Evolutionary conservation across 2,329 filamentous ascomycete genomes (phyloP).

Genomic region (Chaetomium strumarium): DNA sequence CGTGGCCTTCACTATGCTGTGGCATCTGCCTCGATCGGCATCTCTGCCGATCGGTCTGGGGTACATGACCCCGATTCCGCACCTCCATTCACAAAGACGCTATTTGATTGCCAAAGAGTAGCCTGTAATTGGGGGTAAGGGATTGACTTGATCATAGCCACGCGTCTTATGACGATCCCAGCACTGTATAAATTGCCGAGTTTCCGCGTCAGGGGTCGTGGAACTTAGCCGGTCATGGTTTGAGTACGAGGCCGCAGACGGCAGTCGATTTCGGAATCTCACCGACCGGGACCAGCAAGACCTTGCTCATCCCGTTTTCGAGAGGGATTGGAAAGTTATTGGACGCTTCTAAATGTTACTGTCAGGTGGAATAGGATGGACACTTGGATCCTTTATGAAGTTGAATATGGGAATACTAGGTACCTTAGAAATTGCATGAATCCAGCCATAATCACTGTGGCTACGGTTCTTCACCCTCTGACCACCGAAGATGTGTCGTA

Average conservation of each 20-base stretch:
- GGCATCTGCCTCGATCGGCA: not conserved
- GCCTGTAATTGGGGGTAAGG: not conserved
- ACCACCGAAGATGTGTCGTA: too few relatives aligned
- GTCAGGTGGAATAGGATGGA: too few relatives aligned
- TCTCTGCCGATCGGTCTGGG: not conserved
- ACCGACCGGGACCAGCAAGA: too few relatives aligned
- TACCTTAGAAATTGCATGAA: too few relatives aligned
- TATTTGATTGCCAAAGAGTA: not conserved
- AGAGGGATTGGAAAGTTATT: too few relatives aligned
- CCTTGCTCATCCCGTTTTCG: too few relatives aligned
- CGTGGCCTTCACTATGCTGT: too few relatives aligned
- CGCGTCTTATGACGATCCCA: not conserved
- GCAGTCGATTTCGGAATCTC: not conserved
- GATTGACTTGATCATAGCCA: not conserved
- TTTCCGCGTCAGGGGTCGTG: not conserved
- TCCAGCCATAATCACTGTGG: too few relatives aligned
- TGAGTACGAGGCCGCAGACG: not conserved
- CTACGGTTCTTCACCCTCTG: too few relatives aligned
- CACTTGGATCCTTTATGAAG: too few relatives aligned
- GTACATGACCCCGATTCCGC: not conserved
- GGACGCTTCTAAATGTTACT: too few relatives aligned
- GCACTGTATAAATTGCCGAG: not conserved
- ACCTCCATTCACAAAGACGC: not conserved
- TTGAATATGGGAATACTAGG: too few relatives aligned
- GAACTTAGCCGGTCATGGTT: slow-evolving; percentile 3